Percentiles rank a stretch among this genome's conserved stretches.
phyloP scores from a whole-genome alignment of 2,329 filamentous ascomycete genomes.

The Alternaria panax region DNA sequence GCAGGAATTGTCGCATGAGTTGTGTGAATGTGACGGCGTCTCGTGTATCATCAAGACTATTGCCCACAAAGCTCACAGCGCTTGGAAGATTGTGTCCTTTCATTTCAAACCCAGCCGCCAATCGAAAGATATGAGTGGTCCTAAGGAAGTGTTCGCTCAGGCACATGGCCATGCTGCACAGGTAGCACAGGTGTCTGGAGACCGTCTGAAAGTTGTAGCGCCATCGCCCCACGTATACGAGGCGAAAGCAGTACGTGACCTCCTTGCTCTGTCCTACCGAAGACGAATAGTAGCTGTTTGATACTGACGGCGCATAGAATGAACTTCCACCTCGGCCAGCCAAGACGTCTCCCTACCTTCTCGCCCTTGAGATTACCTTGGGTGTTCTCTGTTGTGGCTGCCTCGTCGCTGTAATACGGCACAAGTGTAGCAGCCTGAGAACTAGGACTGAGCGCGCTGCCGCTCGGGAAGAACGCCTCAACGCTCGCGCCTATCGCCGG shows the following conservation, averaged over 20 bases:
- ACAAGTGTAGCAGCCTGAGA: conserved; percentile 59
- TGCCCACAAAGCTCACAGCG: conserved; percentile 46
- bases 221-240: conserved; percentile 24
- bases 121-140: conserved; percentile 35
- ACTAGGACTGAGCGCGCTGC: conserved; percentile 62
- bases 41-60: conserved; percentile 53
- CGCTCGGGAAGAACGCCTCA: conserved; percentile 62
- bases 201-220: conserved; percentile 17
- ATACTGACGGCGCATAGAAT: conserved; percentile 3
- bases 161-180: conserved; percentile 26
- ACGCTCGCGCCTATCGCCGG: conserved; percentile 60
- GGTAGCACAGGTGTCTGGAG: conserved; percentile 27
- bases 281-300: background rate
- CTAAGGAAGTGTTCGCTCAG: conserved; percentile 30
- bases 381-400: conserved; percentile 55
- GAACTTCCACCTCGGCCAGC: conserved; percentile 33
- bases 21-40: conserved; percentile 54
- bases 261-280: background rate
- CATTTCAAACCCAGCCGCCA: conserved; percentile 33
- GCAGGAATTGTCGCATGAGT: conserved; percentile 47
- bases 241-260: conserved; percentile 16
- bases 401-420: conserved; percentile 54
- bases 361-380: conserved; percentile 55
- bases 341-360: conserved; percentile 43
- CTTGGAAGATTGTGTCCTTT: conserved; percentile 41